phyloP scores from a whole-genome alignment of 2,329 filamentous ascomycete species.

The Ceratocystis ficicola region DNA sequence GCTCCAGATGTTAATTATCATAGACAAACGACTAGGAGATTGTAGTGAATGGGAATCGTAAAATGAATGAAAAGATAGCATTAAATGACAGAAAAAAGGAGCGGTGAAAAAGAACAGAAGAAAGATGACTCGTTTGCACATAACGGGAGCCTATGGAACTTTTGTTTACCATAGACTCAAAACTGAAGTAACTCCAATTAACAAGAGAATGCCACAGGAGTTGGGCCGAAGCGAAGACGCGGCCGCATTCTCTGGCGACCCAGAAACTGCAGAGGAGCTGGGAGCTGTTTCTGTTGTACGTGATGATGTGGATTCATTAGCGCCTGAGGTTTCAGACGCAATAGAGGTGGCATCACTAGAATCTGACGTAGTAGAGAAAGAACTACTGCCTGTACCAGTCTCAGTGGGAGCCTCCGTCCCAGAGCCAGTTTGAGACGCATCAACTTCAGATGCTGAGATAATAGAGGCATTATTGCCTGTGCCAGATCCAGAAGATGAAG shows the following conservation, averaged over 20 bases:
- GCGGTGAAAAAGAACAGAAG: background rate
- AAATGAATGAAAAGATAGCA: background rate
- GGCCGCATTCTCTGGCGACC: background rate
- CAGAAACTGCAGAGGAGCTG: background rate
- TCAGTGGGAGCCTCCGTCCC: background rate
- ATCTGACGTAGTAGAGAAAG: background rate
- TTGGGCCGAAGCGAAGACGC: background rate
- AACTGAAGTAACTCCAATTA: background rate
- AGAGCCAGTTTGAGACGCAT: background rate
- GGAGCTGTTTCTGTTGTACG: background rate
- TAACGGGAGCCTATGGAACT: too few species aligned
- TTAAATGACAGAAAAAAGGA: background rate
- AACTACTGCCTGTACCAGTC: background rate
- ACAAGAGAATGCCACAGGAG: background rate
- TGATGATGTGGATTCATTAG: background rate
- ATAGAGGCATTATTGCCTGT: background rate
- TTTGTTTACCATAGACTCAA: constrained; percentile 5
- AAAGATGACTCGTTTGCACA: background rate
- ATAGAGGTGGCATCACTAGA: background rate
- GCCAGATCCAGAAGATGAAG: background rate
- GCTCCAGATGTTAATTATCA: background rate
- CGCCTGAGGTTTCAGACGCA: background rate
- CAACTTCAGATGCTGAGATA: background rate
- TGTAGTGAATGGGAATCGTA: background rate
- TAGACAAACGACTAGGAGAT: too few species aligned